Base-by-base conservation (phyloP, 768 basidiomycete genomes). In the Tricholoma furcatifolium region DNA sequence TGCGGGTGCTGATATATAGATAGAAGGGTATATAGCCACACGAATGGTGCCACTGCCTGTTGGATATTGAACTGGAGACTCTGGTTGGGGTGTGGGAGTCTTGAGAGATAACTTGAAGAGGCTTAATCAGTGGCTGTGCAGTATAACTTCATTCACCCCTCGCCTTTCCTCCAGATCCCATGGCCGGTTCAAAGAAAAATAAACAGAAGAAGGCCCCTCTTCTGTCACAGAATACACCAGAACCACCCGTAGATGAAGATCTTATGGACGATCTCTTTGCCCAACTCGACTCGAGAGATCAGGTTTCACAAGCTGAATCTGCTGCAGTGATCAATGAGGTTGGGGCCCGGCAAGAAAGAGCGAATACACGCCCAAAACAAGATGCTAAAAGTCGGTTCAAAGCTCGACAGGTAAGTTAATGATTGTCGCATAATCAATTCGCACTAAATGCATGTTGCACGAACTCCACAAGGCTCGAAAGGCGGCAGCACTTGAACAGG, bases 241-340 rank as follows among this genome's bases (percentile, higher is more conserved):
- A 66, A 1, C 66, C 72, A 27, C 60, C 70, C 17, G 76, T 79
- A 39, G 80, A 86, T 50, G 79, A 82, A 41, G 78, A 79, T 9
- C 75, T 93, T 43, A 75, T 93, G 73, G 80, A 91, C 58, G 85
- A 90, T 60, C 80, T 95, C 1, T 68, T 93, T 43, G 79, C 83
- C 6, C 86, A 91, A 65, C 82, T 95, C 23, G 88, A 91, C 60
- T 81, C 81, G 6, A 72, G 77, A 57, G 78, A 90, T 59, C 59
- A 73, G 44, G 67, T 71, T 39, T 74, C 78, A 1, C 78, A 79
- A 60, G 65, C 67, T 23, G 80, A 82, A 64, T 74, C 82, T 11
- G 76, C 77, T 9, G 62, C 65, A 27, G 70, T 82, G 8, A 64
- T 81, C 47, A 74, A 73, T 45, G 78, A 83, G 36, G 78, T 82